Base-by-base conservation (phyloP, 2,329 filamentous ascomycete genomes). In the Aspergillus persii region DNA sequence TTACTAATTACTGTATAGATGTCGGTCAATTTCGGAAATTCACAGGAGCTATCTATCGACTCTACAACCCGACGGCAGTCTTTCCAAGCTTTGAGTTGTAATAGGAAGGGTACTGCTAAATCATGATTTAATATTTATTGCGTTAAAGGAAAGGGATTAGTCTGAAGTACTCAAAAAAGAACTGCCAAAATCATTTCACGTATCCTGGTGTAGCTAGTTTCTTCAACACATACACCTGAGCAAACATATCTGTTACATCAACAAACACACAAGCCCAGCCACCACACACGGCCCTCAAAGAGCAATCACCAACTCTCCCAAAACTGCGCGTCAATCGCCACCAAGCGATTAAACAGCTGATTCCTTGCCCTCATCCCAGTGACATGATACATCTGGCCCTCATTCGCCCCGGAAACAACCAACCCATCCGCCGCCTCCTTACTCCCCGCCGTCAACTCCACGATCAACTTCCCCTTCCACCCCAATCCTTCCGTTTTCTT, bases 391-490 rank as follows among this genome's bases (percentile, higher is more conserved):
- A 77, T 79, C 15, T 83, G 76, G 3, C 27, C 0, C 12, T 39
- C 36, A 4, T 88, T 84, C 12, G 62, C 64, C n/a, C 86, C 86
- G 29, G 79, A 78, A 63, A 94, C 84, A 63, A 90, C 81, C 64
- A 96, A 66, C 0, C 90, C 90, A 76, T 95, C 91, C 0, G 88
- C 86, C 31, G 95, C 85, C 72, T 93, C 87, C 51, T 86, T 82
- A 0, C 86, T 84, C 3, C 71, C 68, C 68, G 91, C 82, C 0
- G 89, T 87, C 90, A 91, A 92, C 0, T 91, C 90, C 0, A 95
- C 89, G 1, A 95, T 83, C 53, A 95, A 77, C 78, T 92, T 94
- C 1, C 87, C 86, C 76, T 95, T 96, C 91, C 91, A 96, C 0
- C 91, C 90, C 39, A 93, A 80, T 0, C 91, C 91, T 4, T 91